Base-by-base conservation (phyloP, 1,284 basidiomycete genomes). In the Cryptococcus sp. region DNA sequence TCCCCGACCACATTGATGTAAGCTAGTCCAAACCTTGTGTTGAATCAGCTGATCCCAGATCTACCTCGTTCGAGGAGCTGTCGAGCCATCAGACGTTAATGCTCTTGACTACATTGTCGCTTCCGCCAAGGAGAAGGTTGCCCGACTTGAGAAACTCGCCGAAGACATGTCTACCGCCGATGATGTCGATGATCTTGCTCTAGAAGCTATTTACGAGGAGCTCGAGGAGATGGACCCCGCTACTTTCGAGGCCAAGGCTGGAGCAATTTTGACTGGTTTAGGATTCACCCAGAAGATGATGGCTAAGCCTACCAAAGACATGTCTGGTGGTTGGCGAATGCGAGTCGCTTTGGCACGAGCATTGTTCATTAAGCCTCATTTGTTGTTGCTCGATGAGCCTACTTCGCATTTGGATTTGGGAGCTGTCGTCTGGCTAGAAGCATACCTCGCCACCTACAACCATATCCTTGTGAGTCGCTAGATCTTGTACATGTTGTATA, bases 241-340 rank as follows among this genome's bases (percentile, higher is more conserved):
- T 59, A 97, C 91, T 4, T 98, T 98, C 70, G 94, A 98, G 77
- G 83, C 86, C 48, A 98, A 98, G 78, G 94, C 96, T 4, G 89
- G 88, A 54, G 88, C 88, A 63, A 96, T 98, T 69, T 82, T 98
- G 28, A 90, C 96, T 70, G 96, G 94, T 85, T 84, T 98, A 40
- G 94, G 94, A 22, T 98, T 98, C 80, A 82, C 81, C 52, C 82
- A 83, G 68, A 73, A 80, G 52, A 98, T 98, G 94, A 97, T 98
- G 93, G 83, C 82, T 73, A 91, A 89, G 75, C 88, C 93, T 14
- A 98, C 94, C 49, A 94, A 92, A 78, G 94, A 98, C 75, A 96
- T 98, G 91, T 88, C 85, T 67, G 94, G 93, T 83, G 93, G 93
- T 69, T 98, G 94, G 94, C 83, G 94, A 58, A 98, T 98, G 94